phyloP scores from a whole-genome alignment of 1,139 yeast species.

The Blastobotrys buckinghamii region DNA sequence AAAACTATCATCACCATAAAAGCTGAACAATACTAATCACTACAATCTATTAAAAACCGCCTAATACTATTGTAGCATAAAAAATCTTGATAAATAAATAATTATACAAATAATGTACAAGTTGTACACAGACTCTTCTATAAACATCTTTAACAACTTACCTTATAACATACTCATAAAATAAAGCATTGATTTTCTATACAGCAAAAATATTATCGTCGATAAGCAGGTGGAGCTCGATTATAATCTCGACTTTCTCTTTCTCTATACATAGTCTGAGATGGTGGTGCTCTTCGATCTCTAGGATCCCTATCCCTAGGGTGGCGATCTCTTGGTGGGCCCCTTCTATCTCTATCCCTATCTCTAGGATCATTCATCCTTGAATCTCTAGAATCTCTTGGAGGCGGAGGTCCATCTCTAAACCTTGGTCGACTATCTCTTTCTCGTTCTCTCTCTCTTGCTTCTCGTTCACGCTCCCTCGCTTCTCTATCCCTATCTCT shows the following conservation, averaged over 20 bases:
- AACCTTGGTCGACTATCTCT: constrained; percentile 8
- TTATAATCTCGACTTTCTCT: neutral
- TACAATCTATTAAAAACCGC: too few species aligned
- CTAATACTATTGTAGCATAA: too few species aligned
- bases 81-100: neutral
- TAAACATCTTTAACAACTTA: neutral
- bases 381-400: neutral
- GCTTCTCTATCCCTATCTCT: neutral
- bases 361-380: neutral
- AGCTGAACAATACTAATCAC: too few species aligned
- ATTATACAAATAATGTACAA: too few species aligned
- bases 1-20: too few species aligned
- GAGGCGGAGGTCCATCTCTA: neutral
- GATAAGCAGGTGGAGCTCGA: neutral
- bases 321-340: neutral
- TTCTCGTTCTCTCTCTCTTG: constrained; percentile 16
- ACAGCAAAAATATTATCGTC: neutral
- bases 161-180: neutral
- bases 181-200: too few species aligned
- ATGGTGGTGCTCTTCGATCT: neutral
- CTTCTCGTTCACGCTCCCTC: constrained; percentile 12
- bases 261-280: neutral
- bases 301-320: neutral
- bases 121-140: too few species aligned
- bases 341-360: neutral